phyloP scores from a whole-genome alignment of 2,329 filamentous ascomycete genomes.

The Hypoxylon sp. region DNA sequence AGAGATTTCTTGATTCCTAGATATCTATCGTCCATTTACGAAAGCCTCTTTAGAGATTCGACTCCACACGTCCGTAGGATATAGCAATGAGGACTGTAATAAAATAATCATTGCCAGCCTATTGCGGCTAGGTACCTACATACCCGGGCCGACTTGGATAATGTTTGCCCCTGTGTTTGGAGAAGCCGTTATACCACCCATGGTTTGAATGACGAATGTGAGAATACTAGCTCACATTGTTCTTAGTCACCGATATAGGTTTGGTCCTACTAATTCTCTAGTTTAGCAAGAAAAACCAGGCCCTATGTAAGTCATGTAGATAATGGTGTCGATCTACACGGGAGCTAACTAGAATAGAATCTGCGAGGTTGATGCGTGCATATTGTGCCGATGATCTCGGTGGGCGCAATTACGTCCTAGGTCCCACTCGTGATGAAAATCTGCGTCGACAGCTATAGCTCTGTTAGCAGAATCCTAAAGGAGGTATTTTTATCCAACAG shows the following conservation, averaged over 20 bases:
- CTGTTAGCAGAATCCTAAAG: conserved; percentile 1
- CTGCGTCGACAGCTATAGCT: conserved; percentile 49
- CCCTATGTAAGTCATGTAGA: conserved; percentile 61
- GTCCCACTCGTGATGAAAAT: conserved; percentile 58
- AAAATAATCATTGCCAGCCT: conserved; percentile 57
- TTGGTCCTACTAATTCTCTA: conserved; percentile 57
- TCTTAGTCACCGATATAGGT: conserved; percentile 58
- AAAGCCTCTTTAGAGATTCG: not conserved
- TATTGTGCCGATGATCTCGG: conserved; percentile 57
- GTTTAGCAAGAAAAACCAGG: conserved; percentile 58
- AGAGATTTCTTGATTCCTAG: conserved; percentile 54
- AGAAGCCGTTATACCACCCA: conserved; percentile 58
- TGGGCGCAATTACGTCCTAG: conserved; percentile 59
- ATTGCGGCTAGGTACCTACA: conserved; percentile 60
- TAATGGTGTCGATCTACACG: conserved; percentile 62
- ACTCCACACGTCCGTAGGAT: conserved; percentile 53
- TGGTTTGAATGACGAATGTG: conserved; percentile 63
- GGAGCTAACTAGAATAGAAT: conserved; percentile 61
- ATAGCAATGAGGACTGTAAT: conserved; percentile 56
- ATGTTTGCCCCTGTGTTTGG: conserved; percentile 44
- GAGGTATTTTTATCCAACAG: not conserved
- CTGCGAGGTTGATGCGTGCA: conserved; percentile 53
- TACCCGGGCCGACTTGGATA: conserved; percentile 56
- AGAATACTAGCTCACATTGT: conserved; percentile 64
- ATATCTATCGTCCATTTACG: conserved; percentile 31